phyloP scores from a whole-genome alignment of 2,329 filamentous ascomycete species.

The Lachnellula arida region DNA sequence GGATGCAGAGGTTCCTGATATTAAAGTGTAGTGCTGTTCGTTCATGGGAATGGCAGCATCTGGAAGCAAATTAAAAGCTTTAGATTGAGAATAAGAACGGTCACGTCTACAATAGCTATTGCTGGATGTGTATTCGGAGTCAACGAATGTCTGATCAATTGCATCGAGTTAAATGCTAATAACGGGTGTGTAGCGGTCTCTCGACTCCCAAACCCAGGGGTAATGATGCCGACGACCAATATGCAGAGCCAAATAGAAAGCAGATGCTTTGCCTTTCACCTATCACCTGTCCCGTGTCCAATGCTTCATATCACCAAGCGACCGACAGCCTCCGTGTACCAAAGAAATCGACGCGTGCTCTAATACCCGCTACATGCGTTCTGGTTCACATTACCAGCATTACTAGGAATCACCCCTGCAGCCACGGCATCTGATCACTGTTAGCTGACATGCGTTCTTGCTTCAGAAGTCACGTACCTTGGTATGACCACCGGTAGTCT shows the following conservation, averaged over 20 bases:
- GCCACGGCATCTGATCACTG: conserved; percentile 30
- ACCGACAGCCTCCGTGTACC: background rate
- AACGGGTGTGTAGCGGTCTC: background rate
- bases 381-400: conserved; percentile 16
- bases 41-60: too few relatives aligned
- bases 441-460: background rate
- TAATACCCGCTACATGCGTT: conserved; percentile 11
- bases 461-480: conserved; percentile 18
- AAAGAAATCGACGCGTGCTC: background rate
- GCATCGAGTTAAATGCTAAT: too few relatives aligned
- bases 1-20: background rate
- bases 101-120: too few relatives aligned
- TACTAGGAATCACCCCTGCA: conserved; percentile 37
- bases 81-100: background rate
- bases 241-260: too few relatives aligned
- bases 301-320: background rate
- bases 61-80: background rate
- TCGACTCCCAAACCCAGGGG: background rate
- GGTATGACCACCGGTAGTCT: conserved; percentile 48
- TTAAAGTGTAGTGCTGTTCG: background rate
- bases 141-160: too few relatives aligned
- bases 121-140: too few relatives aligned
- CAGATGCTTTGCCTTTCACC: too few relatives aligned
- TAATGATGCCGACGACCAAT: too few relatives aligned
- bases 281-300: background rate